Conservation (phyloP, 169 alveolate species). For the Ichthyophthirius multifiliis region DNA sequence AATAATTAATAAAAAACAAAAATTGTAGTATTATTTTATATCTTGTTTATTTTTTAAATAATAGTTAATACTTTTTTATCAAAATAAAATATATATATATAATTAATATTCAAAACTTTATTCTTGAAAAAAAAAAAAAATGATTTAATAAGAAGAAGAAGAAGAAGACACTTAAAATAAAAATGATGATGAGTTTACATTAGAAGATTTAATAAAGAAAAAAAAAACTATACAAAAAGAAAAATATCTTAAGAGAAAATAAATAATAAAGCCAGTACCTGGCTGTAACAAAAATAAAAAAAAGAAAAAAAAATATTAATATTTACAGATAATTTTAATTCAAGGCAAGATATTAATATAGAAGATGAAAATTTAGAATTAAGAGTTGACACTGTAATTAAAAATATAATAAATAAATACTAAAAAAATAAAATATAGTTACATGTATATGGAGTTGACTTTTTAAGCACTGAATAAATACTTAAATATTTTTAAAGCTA, state of each 20-base stretch:
- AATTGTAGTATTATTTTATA: too few species aligned
- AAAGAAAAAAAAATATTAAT: constrained; percentile 1
- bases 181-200: constrained; percentile 5
- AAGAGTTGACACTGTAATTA: neutral
- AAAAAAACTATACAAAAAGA: neutral
- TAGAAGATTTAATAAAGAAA: neutral
- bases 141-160: neutral
- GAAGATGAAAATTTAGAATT: neutral
- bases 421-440: neutral
- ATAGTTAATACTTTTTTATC: too few species aligned
- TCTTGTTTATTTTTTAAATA: too few species aligned
- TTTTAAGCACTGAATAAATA: constrained; percentile 21
- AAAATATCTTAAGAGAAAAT: neutral
- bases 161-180: neutral
- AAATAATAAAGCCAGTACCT: neutral
- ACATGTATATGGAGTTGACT: constrained; percentile 44
- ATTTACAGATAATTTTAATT: neutral
- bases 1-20: too few species aligned
- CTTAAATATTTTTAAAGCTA: constrained; percentile 7
- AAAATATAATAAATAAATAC: neutral
- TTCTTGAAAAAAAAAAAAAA: neutral
- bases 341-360: neutral
- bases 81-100: too few species aligned
- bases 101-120: too few species aligned
- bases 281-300: neutral